These are phyloP conservation scores for Colletotrichum sp. DNA, from an alignment of 2,329 filamentous ascomycete species.

Conservation along the genomic window DNA sequence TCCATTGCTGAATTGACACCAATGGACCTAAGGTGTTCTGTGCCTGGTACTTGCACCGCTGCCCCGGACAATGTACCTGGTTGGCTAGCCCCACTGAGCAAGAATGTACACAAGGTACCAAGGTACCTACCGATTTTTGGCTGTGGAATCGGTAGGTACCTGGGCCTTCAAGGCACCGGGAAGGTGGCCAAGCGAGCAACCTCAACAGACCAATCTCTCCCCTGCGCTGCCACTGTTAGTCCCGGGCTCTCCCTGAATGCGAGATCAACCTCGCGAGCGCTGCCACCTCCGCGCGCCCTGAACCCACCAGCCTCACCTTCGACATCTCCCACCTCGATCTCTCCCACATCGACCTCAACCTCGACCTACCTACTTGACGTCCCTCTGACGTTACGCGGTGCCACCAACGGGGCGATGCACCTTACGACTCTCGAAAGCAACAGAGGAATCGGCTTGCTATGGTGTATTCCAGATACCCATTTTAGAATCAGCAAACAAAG, in stretches of 20 bases:
- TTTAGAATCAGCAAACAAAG: not conserved
- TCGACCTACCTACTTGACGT: not conserved
- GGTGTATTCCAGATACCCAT: rapidly evolving
- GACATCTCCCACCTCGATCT: not conserved
- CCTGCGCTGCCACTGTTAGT: not conserved
- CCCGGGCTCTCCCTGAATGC: not conserved
- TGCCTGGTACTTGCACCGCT: too few relatives aligned
- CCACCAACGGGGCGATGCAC: too few relatives aligned
- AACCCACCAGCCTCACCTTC: not conserved
- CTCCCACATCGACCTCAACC: not conserved
- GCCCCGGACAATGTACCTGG: too few relatives aligned
- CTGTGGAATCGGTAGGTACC: too few relatives aligned
- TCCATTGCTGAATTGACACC: too few relatives aligned
- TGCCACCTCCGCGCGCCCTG: not conserved
- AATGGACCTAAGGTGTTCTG: too few relatives aligned
- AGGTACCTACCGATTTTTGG: too few relatives aligned
- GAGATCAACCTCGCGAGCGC: not conserved
- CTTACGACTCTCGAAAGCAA: too few relatives aligned
- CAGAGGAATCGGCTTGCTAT: not conserved
- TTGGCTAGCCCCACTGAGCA: too few relatives aligned
- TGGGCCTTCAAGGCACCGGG: too few relatives aligned
- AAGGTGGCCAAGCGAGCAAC: not conserved
- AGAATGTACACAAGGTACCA: too few relatives aligned
- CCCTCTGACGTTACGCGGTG: not conserved
- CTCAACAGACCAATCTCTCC: not conserved